Evolutionary conservation across 1,139 yeast species (phyloP).

Genomic region (Arxiozyma bovina): DNA sequence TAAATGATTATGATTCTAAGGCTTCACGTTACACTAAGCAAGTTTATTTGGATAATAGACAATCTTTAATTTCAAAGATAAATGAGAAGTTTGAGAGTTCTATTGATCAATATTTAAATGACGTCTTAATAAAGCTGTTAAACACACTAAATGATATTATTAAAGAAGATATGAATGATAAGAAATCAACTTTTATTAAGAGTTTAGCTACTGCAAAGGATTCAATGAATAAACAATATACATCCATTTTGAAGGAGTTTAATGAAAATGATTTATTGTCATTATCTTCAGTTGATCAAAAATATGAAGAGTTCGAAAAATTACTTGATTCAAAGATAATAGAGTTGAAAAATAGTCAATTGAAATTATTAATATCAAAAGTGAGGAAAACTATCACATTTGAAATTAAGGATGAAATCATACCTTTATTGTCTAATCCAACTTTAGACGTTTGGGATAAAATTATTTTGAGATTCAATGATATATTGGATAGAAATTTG

Average conservation of each 20-base stretch:
- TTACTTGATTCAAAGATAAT: background rate
- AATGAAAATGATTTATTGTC: background rate
- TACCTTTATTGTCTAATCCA: constrained; percentile 24
- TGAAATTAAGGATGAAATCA: constrained; percentile 24
- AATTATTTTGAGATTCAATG: constrained; percentile 38
- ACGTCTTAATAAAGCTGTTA: constrained; percentile 7
- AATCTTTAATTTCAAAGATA: constrained; percentile 40
- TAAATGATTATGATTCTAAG: constrained; percentile 50
- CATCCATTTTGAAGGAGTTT: background rate
- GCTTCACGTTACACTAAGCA: constrained; percentile 65
- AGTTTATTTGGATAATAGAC: constrained; percentile 58
- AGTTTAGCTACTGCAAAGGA: constrained; percentile 5
- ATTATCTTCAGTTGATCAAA: background rate
- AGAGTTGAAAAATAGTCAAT: constrained; percentile 9
- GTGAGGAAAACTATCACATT: constrained; percentile 18
- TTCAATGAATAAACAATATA: background rate
- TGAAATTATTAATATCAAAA: constrained; percentile 15
- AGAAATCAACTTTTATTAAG: constrained; percentile 2
- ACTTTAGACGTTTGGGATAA: constrained; percentile 25
- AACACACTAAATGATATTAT: constrained; percentile 1
- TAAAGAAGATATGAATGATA: background rate
- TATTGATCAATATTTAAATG: background rate
- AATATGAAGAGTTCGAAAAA: background rate
- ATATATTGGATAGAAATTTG: constrained; percentile 32
- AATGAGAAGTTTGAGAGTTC: constrained; percentile 26